Evolutionary conservation across 805 yeast genomes (phyloP).

Genomic region (Nakazawaea ernobii): DNA sequence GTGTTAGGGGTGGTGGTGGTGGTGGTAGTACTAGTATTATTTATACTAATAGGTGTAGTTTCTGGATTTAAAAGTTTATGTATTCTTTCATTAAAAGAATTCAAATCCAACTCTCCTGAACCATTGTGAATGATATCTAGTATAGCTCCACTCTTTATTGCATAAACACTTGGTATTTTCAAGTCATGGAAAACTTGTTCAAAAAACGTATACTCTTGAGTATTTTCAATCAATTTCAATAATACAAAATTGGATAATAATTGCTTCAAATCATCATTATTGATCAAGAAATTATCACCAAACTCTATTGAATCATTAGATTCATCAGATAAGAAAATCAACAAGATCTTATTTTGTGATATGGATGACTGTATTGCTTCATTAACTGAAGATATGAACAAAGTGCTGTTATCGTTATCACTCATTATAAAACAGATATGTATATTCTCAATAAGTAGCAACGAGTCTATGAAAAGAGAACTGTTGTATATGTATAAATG

Average conservation of each 20-base stretch:
- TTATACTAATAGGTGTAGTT: constrained; percentile 9
- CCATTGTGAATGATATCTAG: constrained; percentile 35
- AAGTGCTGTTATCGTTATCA: background rate
- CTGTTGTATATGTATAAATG: too few relatives aligned
- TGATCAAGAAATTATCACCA: constrained; percentile 13
- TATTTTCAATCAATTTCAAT: constrained; percentile 32
- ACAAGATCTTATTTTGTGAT: constrained; percentile 28
- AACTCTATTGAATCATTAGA: constrained; percentile 20
- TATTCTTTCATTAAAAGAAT: constrained; percentile 23
- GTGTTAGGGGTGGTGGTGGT: constrained; percentile 3
- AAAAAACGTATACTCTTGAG: constrained; percentile 42
- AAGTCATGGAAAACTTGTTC: constrained; percentile 50
- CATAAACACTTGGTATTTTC: constrained; percentile 49
- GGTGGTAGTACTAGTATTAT: background rate
- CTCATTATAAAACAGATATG: background rate
- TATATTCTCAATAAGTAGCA: background rate
- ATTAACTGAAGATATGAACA: constrained; percentile 9
- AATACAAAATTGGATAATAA: constrained; percentile 29
- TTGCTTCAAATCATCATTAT: constrained; percentile 16
- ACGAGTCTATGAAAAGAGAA: too few relatives aligned
- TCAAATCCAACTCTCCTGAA: constrained; percentile 13
- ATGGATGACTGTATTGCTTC: constrained; percentile 35
- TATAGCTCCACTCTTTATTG: constrained; percentile 44
- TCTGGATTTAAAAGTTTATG: constrained; percentile 13
- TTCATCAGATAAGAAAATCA: constrained; percentile 30